These are phyloP conservation scores for Aureobasidium sp. DNA, from an alignment of 2,329 filamentous ascomycete species.

Conservation along the genomic window DNA sequence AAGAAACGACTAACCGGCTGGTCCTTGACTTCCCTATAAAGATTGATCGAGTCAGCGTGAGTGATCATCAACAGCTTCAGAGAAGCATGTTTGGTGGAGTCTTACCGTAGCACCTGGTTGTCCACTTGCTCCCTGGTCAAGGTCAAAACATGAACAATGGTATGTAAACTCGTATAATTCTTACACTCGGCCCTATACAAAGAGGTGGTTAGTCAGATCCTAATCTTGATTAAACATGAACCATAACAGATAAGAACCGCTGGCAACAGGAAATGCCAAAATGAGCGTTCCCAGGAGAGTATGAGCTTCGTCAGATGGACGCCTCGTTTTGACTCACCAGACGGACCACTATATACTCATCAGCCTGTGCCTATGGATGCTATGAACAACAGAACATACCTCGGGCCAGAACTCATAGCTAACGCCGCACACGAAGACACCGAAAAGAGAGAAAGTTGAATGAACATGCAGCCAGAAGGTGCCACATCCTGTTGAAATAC, in stretches of 20 bases:
- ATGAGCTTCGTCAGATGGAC: neutral
- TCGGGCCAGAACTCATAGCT: neutral
- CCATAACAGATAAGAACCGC: too few species aligned
- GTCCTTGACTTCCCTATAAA: neutral
- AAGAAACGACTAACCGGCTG: neutral
- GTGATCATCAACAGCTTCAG: neutral
- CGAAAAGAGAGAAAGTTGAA: conserved; percentile 18
- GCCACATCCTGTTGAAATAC: conserved; percentile 20
- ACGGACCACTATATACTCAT: neutral
- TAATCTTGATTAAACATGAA: too few species aligned
- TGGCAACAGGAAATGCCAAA: too few species aligned
- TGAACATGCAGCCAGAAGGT: conserved; percentile 20
- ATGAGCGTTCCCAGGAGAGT: neutral
- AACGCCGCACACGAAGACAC: neutral
- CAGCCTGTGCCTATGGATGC: neutral
- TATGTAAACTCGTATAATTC: neutral
- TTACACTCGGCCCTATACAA: neutral
- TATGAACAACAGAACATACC: neutral
- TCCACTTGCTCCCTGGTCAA: conserved; percentile 4
- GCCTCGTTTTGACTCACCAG: neutral
- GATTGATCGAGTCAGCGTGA: neutral
- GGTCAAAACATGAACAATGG: neutral
- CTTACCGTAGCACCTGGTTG: conserved; percentile 16
- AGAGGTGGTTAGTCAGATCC: neutral
- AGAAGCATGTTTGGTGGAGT: too few species aligned